Percentiles rank a stretch among this genome's conserved stretches.
These are phyloP conservation scores for Blastobotrys petasosporus DNA, from an alignment of 1,139 yeast genomes.

Conservation along the genomic window DNA sequence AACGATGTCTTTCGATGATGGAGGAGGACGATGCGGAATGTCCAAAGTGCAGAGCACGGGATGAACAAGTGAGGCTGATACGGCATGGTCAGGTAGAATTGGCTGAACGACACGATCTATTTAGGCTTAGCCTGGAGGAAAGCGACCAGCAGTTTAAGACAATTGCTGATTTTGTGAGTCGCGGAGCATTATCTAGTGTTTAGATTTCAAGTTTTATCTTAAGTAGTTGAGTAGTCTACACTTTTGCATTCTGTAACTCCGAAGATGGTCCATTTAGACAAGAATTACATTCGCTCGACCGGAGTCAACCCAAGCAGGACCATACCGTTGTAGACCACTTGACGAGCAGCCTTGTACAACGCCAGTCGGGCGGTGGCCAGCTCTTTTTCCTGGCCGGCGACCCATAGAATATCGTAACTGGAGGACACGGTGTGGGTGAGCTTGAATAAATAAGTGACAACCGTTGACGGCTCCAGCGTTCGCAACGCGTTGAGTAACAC, in stretches of 20 bases:
- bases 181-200: slow-evolving; percentile 56
- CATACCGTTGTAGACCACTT: slow-evolving; percentile 89
- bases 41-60: slow-evolving; percentile 65
- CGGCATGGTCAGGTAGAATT: slow-evolving; percentile 56
- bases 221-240: neutral
- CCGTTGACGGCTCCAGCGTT: slow-evolving; percentile 87
- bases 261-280: neutral
- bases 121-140: slow-evolving; percentile 53
- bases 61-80: slow-evolving; percentile 58
- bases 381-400: slow-evolving; percentile 88
- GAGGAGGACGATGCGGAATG: slow-evolving; percentile 41
- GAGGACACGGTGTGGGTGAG: slow-evolving; percentile 91
- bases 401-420: slow-evolving; percentile 95
- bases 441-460: slow-evolving; percentile 89
- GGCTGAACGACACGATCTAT: slow-evolving; percentile 57
- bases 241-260: neutral
- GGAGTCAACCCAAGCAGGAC: slow-evolving; percentile 87
- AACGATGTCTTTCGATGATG: slow-evolving; percentile 53
- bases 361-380: slow-evolving; percentile 92
- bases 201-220: neutral
- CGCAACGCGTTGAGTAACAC: slow-evolving; percentile 75
- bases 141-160: slow-evolving; percentile 66
- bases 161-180: slow-evolving; percentile 74
- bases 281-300: slow-evolving; percentile 85
- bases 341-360: slow-evolving; percentile 83